Percentiles rank a stretch among this genome's conserved stretches.
Evolutionary conservation across 1,284 basidiomycete genomes (phyloP).

Genomic region (Apiotrichum laibachii): DNA sequence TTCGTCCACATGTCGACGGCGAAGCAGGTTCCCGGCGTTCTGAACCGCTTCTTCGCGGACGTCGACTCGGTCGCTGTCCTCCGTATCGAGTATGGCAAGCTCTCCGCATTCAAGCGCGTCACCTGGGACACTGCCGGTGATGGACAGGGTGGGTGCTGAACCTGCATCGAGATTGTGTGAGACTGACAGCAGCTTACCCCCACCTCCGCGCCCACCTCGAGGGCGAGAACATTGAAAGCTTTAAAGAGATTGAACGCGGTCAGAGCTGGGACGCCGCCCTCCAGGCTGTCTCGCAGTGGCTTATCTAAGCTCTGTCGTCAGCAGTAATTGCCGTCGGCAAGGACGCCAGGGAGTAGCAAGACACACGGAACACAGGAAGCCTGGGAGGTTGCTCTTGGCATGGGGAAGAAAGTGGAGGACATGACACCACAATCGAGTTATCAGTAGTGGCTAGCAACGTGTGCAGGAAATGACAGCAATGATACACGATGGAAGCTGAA

Average conservation of each 20-base stretch:
- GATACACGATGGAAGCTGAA: too few species aligned
- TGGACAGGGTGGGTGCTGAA: slow-evolving; percentile 35
- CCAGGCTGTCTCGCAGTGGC: slow-evolving; percentile 15
- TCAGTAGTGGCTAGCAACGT: too few species aligned
- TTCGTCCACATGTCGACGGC: slow-evolving; percentile 65
- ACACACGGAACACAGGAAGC: too few species aligned
- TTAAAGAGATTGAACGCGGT: slow-evolving; percentile 44
- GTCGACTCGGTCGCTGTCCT: slow-evolving; percentile 55
- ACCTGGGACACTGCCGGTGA: slow-evolving; percentile 34
- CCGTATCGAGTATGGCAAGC: slow-evolving; percentile 49
- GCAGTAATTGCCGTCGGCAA: too few species aligned
- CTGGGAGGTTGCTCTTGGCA: too few species aligned
- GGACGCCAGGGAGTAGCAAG: too few species aligned
- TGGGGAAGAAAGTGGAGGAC: too few species aligned
- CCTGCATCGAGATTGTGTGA: too few species aligned
- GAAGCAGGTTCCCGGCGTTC: slow-evolving; percentile 58
- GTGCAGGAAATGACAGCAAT: too few species aligned
- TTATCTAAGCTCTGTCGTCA: slow-evolving; percentile 5
- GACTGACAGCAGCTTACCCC: slow-evolving; percentile 14
- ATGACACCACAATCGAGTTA: too few species aligned
- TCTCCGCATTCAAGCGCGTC: slow-evolving; percentile 40
- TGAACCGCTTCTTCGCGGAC: slow-evolving; percentile 59
- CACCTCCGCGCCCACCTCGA: slow-evolving; percentile 57
- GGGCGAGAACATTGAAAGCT: slow-evolving; percentile 53
- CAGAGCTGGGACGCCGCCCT: slow-evolving; percentile 51